These are phyloP conservation scores for Exophiala spinifera DNA, from an alignment of 2,329 filamentous ascomycete species.

Conservation along the genomic window DNA sequence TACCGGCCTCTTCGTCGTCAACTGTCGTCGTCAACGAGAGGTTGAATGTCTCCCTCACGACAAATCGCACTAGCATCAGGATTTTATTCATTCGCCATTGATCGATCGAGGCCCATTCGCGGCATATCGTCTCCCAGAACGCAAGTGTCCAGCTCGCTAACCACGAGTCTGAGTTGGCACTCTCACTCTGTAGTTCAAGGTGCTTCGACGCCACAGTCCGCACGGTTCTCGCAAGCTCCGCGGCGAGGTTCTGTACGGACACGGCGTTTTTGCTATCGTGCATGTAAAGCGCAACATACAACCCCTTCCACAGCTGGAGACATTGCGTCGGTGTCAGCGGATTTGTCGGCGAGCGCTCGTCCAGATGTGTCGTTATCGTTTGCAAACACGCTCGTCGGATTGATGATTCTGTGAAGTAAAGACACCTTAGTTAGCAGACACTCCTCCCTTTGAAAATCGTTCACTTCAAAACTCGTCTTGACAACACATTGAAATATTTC, in stretches of 20 bases:
- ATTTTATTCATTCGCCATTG: conserved; percentile 88
- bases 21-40: conserved; percentile 15
- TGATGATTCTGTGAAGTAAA: conserved; percentile 22
- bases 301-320: conserved; percentile 29
- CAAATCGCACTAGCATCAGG: conserved; percentile 72
- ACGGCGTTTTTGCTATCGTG: conserved; percentile 28
- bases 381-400: conserved; percentile 22
- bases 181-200: not conserved
- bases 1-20: conserved; percentile 22
- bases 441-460: no score
- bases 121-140: conserved; percentile 69
- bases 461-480: no score
- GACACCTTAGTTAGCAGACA: no score
- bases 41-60: conserved; percentile 24
- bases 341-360: conserved; percentile 12
- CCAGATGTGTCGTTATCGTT: conserved; percentile 21
- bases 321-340: conserved; percentile 23
- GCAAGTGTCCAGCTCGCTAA: conserved; percentile 36
- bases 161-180: conserved; percentile 11
- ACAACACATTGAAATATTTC: no score
- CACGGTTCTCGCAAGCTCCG: conserved; percentile 22
- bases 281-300: conserved; percentile 31
- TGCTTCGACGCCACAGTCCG: conserved; percentile 18
- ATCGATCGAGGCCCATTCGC: conserved; percentile 69
- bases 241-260: conserved; percentile 26